A percentile compares a stretch with the other conserved stretches of the same genome.
Conservation (phyloP, 345 rosid genomes). For the sweet orange (Citrus sinensis) region DVS_A1.0 CM039164.1:27689501-27690000, state of each 20-base stretch:
- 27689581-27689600: constrained; percentile 60
- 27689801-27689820: constrained; percentile 61
- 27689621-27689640: constrained; percentile 91
- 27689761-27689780: constrained; percentile 43
- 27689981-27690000: background rate
- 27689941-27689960: background rate
- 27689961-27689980: background rate
- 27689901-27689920: constrained; percentile 6
- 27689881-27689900: background rate
- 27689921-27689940: background rate
- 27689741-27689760: constrained; percentile 74
- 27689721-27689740: constrained; percentile 93
- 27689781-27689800: constrained; percentile 61
- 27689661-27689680: constrained; percentile 93
- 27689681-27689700: constrained; percentile 69
- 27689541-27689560: constrained; percentile 95
- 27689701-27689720: constrained; percentile 81
- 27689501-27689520: constrained; percentile 90
- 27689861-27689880: constrained; percentile 11
- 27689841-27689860: constrained; percentile 50
- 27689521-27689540: constrained; percentile 98
- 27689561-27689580: constrained; percentile 91
- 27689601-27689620: constrained; percentile 95
- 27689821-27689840: constrained; percentile 68
- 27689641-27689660: constrained; percentile 91